A percentile compares a stretch with the other conserved stretches of the same genome.
Conservation (phyloP, 352 stramenopile species). For the Globisporangium apiculatum region DNA sequence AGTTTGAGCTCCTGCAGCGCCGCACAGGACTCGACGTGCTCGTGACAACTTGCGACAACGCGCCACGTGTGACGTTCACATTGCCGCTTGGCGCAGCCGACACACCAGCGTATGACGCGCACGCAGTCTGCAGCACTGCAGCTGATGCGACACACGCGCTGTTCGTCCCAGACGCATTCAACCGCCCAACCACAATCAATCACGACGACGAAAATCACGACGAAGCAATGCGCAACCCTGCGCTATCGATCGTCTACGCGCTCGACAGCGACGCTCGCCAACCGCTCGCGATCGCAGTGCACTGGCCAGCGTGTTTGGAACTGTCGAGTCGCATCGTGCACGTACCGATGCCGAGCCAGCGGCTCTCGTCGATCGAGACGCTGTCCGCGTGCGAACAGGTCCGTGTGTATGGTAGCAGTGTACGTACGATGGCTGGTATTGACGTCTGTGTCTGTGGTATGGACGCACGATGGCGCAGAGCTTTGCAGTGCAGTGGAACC, state of each 20-base stretch:
- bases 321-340: conserved; percentile 40
- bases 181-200: conserved; percentile 16
- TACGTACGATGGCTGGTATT: background rate
- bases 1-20: conserved; percentile 40
- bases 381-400: conserved; percentile 31
- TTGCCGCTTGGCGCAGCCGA: conserved; percentile 24
- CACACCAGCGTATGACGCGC: conserved; percentile 16
- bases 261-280: background rate
- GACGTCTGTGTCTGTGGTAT: too few species aligned
- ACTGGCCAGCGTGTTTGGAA: conserved; percentile 24
- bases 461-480: conserved; percentile 12
- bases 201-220: background rate
- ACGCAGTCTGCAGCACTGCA: conserved; percentile 6
- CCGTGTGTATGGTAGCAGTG: background rate
- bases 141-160: conserved; percentile 8
- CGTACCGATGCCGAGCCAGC: conserved; percentile 15
- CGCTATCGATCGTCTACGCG: conserved; percentile 7
- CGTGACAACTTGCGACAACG: conserved; percentile 3
- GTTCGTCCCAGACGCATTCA: conserved; percentile 22
- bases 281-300: conserved; percentile 7
- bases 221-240: background rate
- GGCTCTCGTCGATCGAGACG: conserved; percentile 27
- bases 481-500: conserved; percentile 34
- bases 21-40: conserved; percentile 24
- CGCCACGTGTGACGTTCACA: conserved; percentile 20